A percentile compares a stretch with the other conserved stretches of the same genome.
These are phyloP conservation scores for Byssochlamys sp. DNA, from an alignment of 2,329 filamentous ascomycete genomes.

Conservation along the genomic window DNA sequence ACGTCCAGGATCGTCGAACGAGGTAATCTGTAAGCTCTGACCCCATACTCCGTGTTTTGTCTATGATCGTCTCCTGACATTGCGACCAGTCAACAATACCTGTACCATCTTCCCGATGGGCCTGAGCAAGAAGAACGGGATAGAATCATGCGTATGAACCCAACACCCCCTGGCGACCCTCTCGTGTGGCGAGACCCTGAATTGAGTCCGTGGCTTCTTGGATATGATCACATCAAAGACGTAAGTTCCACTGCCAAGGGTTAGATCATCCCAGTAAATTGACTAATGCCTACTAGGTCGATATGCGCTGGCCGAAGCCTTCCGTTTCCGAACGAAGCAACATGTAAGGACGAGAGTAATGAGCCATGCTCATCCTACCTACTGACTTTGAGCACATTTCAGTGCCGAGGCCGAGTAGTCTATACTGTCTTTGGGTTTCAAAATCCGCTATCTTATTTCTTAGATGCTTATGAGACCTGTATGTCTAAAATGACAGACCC, in stretches of 20 bases:
- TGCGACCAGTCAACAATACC: constrained; percentile 43
- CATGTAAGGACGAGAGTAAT: not conserved
- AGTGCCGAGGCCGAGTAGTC: not conserved
- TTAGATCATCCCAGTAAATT: not conserved
- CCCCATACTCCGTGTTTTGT: not conserved
- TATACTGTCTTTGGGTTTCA: not conserved
- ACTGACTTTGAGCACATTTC: not conserved
- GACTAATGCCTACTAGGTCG: not conserved
- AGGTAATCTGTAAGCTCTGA: constrained; percentile 33
- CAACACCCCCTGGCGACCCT: constrained; percentile 32
- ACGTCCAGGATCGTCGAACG: constrained; percentile 52
- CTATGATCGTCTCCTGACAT: not conserved
- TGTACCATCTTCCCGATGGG: constrained; percentile 55
- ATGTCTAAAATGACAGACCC: not conserved
- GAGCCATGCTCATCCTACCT: not conserved
- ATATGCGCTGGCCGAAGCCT: not conserved
- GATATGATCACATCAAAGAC: constrained; percentile 32
- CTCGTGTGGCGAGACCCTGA: constrained; percentile 35
- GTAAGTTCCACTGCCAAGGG: constrained; percentile 14
- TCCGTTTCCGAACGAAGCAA: not conserved
- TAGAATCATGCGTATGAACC: constrained; percentile 29
- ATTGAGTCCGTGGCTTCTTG: constrained; percentile 30
- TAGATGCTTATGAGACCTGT: not conserved
- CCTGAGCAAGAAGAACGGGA: constrained; percentile 48
- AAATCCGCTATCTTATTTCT: not conserved